Base-by-base conservation (phyloP, 192 early-diverging fungal species). In the Backusella australiensis region DNA sequence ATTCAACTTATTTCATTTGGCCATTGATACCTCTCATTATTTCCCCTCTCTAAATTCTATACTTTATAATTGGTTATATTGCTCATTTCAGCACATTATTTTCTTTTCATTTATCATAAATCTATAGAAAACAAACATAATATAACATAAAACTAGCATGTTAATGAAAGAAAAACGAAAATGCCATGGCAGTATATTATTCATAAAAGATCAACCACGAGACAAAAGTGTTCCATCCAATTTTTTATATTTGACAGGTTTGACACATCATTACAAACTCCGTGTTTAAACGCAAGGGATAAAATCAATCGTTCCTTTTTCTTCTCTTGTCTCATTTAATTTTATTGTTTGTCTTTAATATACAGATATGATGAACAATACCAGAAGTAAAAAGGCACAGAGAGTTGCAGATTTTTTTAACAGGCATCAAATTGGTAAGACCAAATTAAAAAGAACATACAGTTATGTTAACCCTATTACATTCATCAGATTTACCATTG, bases 371-470 rank as follows among this genome's bases (percentile, higher is more conserved):
- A 59, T 3, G 53, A 59, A 59, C 21, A 23, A 59, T 59, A 59
- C 53, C 23, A 59, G 21, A 23, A 59, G 53, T 12, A 59, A 59
- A 59, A 59, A 26, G 53, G 53, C 23, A 59, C 53, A 59, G 21
- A 23, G 11, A 9, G 23, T 59, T 23, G 53, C 53, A 59, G 53
- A 59, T 26, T 59, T 59, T 26, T 59, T 59, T 59, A 59, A 23
- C n/a, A 72, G 77, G 15, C 78, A 83, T 59, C 82, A 83, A 75
- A 83, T 83, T 56, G 82, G 82, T 83, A 80, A 69, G 15, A 17
- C 38, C 11, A 42, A 34, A 29, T 34, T 15, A 15, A 66, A 36
- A 59, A 42, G 8, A 65, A 4, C 23, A 32, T 67, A 21, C 35
- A 44, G 4, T 3, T 14, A 44, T 17, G 12, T 14, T 44, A 19